A percentile compares a stretch with the other conserved stretches of the same genome.
phyloP scores from a whole-genome alignment of 2,329 filamentous ascomycete genomes.

The Nakataea oryzae region DNA sequence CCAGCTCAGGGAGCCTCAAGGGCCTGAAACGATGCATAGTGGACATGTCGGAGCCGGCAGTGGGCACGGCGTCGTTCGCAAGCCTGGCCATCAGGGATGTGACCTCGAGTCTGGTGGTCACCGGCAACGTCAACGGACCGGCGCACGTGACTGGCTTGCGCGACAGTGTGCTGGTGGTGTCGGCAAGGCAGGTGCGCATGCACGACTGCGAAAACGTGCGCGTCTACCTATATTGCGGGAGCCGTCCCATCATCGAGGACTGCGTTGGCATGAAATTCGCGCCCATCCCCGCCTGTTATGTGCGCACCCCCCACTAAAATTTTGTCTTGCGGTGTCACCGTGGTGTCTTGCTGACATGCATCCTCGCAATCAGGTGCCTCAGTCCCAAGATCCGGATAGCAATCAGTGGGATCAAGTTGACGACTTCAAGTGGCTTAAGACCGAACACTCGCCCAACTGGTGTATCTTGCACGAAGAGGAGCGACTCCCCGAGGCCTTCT shows the following conservation, averaged over 20 bases:
- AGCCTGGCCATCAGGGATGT: conserved; percentile 59
- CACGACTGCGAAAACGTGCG: conserved; percentile 76
- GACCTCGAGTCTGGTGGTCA: conserved; percentile 60
- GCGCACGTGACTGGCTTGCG: conserved; percentile 70
- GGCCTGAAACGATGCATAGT: conserved; percentile 63
- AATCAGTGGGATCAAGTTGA: conserved; percentile 88
- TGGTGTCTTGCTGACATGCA: conserved; percentile 7
- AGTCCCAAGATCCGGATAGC: conserved; percentile 19
- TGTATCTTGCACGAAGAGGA: conserved; percentile 51
- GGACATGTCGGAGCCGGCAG: conserved; percentile 64
- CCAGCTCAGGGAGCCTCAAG: conserved; percentile 62
- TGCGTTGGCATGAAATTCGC: conserved; percentile 72
- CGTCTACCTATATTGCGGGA: conserved; percentile 72
- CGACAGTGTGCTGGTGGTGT: conserved; percentile 66
- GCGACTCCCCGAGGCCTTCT: conserved; percentile 50
- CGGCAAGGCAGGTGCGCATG: conserved; percentile 82
- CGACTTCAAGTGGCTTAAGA: conserved; percentile 95
- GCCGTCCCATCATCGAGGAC: conserved; percentile 89
- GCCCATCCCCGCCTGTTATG: conserved; percentile 58
- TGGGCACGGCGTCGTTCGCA: conserved; percentile 53
- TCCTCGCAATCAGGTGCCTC: conserved; percentile 10
- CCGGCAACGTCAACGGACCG: conserved; percentile 68
- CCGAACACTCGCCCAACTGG: conserved; percentile 84
- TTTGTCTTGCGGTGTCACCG: conserved; percentile 7
- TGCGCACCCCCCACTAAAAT: conserved; percentile 27